phyloP scores from a whole-genome alignment of 345 rosid genomes.

The Hypericum androsaemum region DNA sequence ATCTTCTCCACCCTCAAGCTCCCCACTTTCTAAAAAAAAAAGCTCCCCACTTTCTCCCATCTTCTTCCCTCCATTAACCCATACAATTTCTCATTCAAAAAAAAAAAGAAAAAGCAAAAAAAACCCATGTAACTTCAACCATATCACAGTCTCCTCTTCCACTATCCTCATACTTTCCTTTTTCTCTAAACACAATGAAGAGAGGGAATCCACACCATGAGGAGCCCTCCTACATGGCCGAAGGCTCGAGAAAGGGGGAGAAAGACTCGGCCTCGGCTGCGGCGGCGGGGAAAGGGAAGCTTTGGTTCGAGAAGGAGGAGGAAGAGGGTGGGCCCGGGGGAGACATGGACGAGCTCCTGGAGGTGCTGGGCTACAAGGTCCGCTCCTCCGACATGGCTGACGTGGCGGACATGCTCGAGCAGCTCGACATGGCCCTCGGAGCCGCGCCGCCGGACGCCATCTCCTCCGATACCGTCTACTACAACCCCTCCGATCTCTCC shows the following conservation, averaged over 20 bases:
- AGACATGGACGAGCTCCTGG: conserved; percentile 67
- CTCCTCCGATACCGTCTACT: conserved; percentile 58
- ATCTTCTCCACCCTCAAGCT: background rate
- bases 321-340: conserved; percentile 17
- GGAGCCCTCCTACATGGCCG: conserved; percentile 3
- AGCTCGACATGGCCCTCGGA: conserved; percentile 59
- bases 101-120: background rate
- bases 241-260: conserved; percentile 9
- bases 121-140: background rate
- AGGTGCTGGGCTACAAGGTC: conserved; percentile 66
- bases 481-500: conserved; percentile 64
- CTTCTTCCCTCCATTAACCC: background rate
- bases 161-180: background rate
- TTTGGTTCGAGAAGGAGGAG: conserved; percentile 31
- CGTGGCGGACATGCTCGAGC: conserved; percentile 78
- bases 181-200: conserved; percentile 25
- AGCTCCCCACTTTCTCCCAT: too few relatives aligned
- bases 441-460: conserved; percentile 47
- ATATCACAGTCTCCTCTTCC: background rate
- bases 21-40: too few relatives aligned
- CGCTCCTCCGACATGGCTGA: conserved; percentile 73
- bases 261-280: too few relatives aligned
- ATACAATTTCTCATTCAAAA: background rate
- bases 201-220: conserved; percentile 28
- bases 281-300: conserved; percentile 29